Percentiles rank a stretch among this genome's conserved stretches.
Evolutionary conservation across 768 basidiomycete species (phyloP).

Genomic region (Lactarius trivialis): DNA sequence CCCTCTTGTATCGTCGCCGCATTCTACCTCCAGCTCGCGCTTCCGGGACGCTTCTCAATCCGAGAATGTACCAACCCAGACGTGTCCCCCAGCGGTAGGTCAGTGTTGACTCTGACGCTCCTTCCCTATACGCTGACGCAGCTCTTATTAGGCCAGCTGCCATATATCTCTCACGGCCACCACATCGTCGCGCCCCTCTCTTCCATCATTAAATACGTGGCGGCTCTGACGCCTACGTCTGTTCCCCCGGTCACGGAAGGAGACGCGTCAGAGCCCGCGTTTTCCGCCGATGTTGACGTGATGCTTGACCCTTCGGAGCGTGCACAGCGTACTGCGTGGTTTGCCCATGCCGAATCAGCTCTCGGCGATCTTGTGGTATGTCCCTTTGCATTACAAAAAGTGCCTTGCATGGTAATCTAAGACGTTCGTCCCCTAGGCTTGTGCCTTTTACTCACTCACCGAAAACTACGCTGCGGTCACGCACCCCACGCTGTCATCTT

Average conservation of each 20-base stretch:
- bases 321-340: slow-evolving; percentile 55
- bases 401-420: slow-evolving; percentile 4
- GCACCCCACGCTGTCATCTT: slow-evolving; percentile 45
- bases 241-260: slow-evolving; percentile 26
- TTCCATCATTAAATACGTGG: slow-evolving; percentile 61
- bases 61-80: slow-evolving; percentile 62
- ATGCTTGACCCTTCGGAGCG: slow-evolving; percentile 41
- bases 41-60: slow-evolving; percentile 63
- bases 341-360: slow-evolving; percentile 56
- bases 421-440: slow-evolving; percentile 38
- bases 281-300: slow-evolving; percentile 41
- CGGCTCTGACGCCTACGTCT: slow-evolving; percentile 37
- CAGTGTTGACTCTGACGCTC: slow-evolving; percentile 18
- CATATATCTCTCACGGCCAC: slow-evolving; percentile 58
- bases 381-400: slow-evolving; percentile 13
- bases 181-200: slow-evolving; percentile 45
- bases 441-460: slow-evolving; percentile 54
- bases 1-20: slow-evolving; percentile 58
- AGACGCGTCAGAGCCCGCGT: slow-evolving; percentile 13
- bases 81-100: slow-evolving; percentile 64
- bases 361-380: slow-evolving; percentile 69
- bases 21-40: slow-evolving; percentile 58
- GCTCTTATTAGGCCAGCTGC: slow-evolving; percentile 54
- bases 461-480: slow-evolving; percentile 59
- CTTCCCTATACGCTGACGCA: not conserved